These are phyloP conservation scores for Perkinsus olseni DNA, from an alignment of 169 alveolate species.

Conservation along the genomic window DNA sequence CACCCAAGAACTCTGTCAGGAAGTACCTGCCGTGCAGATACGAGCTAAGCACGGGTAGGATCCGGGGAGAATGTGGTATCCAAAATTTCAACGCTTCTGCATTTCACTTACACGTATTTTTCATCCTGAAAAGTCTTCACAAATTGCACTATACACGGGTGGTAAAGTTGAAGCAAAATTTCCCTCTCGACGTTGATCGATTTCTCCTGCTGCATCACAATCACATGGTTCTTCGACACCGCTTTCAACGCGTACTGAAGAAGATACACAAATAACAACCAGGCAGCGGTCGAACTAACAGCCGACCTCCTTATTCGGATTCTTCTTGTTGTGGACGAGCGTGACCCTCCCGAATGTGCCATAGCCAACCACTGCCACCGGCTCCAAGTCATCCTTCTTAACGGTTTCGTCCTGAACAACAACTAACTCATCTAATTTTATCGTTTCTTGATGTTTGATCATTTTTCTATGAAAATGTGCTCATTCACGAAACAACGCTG, in stretches of 20 bases:
- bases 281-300: neutral
- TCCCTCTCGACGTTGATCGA: conserved; percentile 40
- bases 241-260: conserved; percentile 42
- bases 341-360: conserved; percentile 46
- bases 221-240: conserved; percentile 20
- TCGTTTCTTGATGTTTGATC: no score
- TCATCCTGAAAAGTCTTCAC: conserved; percentile 49
- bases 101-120: neutral
- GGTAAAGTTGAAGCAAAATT: conserved; percentile 44
- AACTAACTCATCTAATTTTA: no score
- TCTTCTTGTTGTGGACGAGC: conserved; percentile 23
- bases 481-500: neutral
- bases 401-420: neutral
- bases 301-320: neutral
- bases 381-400: conserved; percentile 29
- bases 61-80: no score
- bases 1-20: conserved; percentile 45
- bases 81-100: no score
- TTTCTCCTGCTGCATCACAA: conserved; percentile 33
- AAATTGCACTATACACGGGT: conserved; percentile 50
- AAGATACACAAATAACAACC: neutral
- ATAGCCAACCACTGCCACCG: conserved; percentile 34
- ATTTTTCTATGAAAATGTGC: no score
- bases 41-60: no score
- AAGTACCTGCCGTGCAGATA: conserved; percentile 32